Conservation (phyloP, 2,329 filamentous ascomycete genomes). For the Nannizzia gypsea region DNA sequence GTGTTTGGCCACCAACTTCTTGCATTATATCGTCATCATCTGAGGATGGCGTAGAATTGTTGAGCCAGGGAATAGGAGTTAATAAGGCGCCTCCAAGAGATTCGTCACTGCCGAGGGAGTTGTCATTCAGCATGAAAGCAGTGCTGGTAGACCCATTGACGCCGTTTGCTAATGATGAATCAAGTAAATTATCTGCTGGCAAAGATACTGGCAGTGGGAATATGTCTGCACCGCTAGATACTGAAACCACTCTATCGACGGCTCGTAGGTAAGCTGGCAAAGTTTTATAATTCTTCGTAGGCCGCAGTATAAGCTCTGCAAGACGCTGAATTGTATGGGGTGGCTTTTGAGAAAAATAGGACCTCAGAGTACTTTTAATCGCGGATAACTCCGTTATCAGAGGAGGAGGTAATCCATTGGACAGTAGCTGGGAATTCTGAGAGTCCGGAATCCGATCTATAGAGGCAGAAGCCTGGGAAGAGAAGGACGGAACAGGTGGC, state of each 20-base stretch:
- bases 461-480: constrained; percentile 26
- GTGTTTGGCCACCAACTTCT: background rate
- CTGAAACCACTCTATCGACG: constrained; percentile 77
- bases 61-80: constrained; percentile 88
- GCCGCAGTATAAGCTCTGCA: constrained; percentile 69
- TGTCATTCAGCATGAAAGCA: constrained; percentile 26
- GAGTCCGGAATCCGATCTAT: constrained; percentile 34
- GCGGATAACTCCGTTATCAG: constrained; percentile 51
- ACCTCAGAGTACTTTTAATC: constrained; percentile 48
- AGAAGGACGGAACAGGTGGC: constrained; percentile 30
- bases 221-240: constrained; percentile 66
- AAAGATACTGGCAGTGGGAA: constrained; percentile 63
- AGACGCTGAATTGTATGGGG: constrained; percentile 90
- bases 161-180: constrained; percentile 43
- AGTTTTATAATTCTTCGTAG: constrained; percentile 66
- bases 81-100: constrained; percentile 78
- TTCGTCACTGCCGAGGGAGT: constrained; percentile 65
- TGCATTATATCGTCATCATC: constrained; percentile 16
- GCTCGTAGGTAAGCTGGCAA: constrained; percentile 80
- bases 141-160: constrained; percentile 28
- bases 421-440: constrained; percentile 32
- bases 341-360: constrained; percentile 59
- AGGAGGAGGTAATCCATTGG: constrained; percentile 48
- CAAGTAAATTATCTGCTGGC: constrained; percentile 39
- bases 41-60: constrained; percentile 17